Evolutionary conservation across 345 rosid species (phyloP).

Genomic region (Murraya paniculata): DNA sequence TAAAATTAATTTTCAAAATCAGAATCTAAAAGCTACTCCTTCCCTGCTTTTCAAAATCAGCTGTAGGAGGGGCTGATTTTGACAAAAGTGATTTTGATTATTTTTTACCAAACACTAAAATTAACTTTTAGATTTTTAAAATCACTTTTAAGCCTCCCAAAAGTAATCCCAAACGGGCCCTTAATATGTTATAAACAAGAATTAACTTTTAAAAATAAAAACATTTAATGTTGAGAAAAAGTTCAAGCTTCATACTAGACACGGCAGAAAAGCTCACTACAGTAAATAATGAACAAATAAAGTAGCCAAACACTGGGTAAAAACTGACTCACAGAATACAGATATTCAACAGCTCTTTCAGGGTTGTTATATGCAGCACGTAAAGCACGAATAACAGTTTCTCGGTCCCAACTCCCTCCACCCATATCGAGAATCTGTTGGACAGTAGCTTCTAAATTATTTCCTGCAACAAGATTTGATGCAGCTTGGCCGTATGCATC

Average conservation of each 20-base stretch:
- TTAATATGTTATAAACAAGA: not conserved
- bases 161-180: too few relatives aligned
- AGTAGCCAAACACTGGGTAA: not conserved
- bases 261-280: not conserved
- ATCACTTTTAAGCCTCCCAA: too few relatives aligned
- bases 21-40: too few relatives aligned
- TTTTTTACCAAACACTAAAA: too few relatives aligned
- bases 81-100: too few relatives aligned
- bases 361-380: constrained; percentile 69
- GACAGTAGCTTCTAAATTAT: constrained; percentile 43
- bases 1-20: too few relatives aligned
- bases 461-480: constrained; percentile 62
- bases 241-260: not conserved
- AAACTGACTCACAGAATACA: constrained; percentile 47
- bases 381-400: constrained; percentile 54
- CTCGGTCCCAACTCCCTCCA: constrained; percentile 62
- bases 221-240: not conserved
- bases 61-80: too few relatives aligned
- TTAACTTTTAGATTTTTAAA: too few relatives aligned
- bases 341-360: constrained; percentile 63
- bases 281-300: not conserved
- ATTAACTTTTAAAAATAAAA: not conserved
- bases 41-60: too few relatives aligned
- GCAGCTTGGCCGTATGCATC: constrained; percentile 63
- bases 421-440: constrained; percentile 66